Percentiles rank a stretch among this genome's conserved stretches.
These are phyloP conservation scores for Gyromitra esculenta DNA, from an alignment of 2,329 filamentous ascomycete species.

Conservation along the genomic window DNA sequence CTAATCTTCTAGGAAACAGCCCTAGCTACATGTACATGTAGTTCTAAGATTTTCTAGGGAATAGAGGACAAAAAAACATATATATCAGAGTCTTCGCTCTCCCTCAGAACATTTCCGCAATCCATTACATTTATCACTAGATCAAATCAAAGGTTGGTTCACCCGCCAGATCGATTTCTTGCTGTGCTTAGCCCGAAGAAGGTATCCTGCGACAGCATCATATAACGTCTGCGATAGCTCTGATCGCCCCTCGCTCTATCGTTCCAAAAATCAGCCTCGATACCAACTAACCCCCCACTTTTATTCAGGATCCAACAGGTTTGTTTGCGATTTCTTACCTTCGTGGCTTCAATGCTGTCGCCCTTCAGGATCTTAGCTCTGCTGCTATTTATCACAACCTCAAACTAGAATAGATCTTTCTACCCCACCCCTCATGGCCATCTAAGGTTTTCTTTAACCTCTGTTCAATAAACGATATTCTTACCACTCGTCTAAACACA, in stretches of 20 bases:
- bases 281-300: not conserved
- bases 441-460: not conserved
- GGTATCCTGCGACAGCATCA: too few species aligned
- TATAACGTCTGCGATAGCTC: too few species aligned
- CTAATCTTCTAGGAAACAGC: too few species aligned
- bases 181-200: too few species aligned
- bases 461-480: not conserved
- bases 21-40: too few species aligned
- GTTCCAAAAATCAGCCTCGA: not conserved
- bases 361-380: not conserved
- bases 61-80: too few species aligned
- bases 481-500: not conserved
- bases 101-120: too few species aligned
- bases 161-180: too few species aligned
- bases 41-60: too few species aligned
- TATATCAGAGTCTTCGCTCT: too few species aligned
- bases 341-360: not conserved
- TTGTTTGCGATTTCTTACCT: not conserved
- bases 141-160: too few species aligned
- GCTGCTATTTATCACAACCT: not conserved
- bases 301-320: not conserved
- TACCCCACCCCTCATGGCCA: not conserved
- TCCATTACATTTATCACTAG: too few species aligned
- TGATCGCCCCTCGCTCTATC: not conserved
- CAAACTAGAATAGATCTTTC: not conserved